Percentiles rank a stretch among this genome's conserved stretches.
These are phyloP conservation scores for Multifurca ochricompacta DNA, from an alignment of 768 basidiomycete species.

Conservation along the genomic window DNA sequence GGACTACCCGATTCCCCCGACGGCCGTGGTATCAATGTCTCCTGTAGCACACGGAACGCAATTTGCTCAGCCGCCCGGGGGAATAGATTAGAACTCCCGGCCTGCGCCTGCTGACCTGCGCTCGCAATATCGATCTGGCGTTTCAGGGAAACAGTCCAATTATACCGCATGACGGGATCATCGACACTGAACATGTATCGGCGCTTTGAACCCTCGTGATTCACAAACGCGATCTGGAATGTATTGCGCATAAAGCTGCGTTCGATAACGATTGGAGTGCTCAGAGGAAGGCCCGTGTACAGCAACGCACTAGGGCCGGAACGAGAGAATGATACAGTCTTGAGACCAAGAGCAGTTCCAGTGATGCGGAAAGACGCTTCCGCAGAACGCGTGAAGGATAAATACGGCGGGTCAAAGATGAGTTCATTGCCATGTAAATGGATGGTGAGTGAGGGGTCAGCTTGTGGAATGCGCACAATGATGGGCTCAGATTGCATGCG, in stretches of 20 bases:
- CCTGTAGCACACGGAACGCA: conserved; percentile 77
- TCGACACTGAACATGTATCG: conserved; percentile 94
- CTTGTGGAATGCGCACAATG: conserved; percentile 74
- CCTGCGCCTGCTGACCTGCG: conserved; percentile 25
- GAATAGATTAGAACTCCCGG: conserved; percentile 35
- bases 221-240: conserved; percentile 83
- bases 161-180: conserved; percentile 64
- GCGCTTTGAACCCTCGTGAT: conserved; percentile 58
- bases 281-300: conserved; percentile 77
- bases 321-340: conserved; percentile 76
- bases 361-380: conserved; percentile 88
- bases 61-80: conserved; percentile 64
- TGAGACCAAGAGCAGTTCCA: conserved; percentile 75
- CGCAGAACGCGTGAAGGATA: conserved; percentile 69
- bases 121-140: conserved; percentile 51
- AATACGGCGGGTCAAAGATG: conserved; percentile 75
- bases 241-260: conserved; percentile 96
- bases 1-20: conserved; percentile 1
- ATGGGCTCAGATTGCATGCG: conserved; percentile 84
- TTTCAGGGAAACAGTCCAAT: conserved; percentile 64
- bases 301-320: conserved; percentile 75
- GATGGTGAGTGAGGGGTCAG: conserved; percentile 77
- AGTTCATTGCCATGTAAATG: conserved; percentile 84
- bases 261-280: conserved; percentile 71
- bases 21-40: conserved; percentile 55